Percentiles rank a stretch among this genome's conserved stretches.
phyloP scores from a whole-genome alignment of 106 monocot genomes.

The Acanthochlamys bracteata region DNA sequence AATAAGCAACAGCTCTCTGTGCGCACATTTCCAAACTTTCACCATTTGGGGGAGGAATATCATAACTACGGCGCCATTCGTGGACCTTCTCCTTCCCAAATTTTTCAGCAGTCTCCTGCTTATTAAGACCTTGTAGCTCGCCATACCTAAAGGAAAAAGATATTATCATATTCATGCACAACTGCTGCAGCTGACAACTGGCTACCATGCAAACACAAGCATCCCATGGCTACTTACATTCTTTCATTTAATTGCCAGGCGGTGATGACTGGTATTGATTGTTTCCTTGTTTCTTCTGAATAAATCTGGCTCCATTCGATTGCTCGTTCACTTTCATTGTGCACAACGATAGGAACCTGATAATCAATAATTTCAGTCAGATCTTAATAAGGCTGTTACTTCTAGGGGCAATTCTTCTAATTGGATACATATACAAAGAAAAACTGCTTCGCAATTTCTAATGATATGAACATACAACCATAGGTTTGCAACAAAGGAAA shows the following conservation, averaged over 20 bases:
- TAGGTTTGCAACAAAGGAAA: too few species aligned
- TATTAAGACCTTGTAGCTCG: constrained; percentile 92
- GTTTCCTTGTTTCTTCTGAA: constrained; percentile 68
- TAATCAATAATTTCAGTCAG: constrained; percentile 9
- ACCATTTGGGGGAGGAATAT: constrained; percentile 95
- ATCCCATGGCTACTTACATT: constrained; percentile 44
- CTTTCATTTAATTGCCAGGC: constrained; percentile 99
- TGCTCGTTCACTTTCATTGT: constrained; percentile 66
- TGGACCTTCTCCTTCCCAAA: constrained; percentile 89
- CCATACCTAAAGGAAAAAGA: constrained; percentile 59
- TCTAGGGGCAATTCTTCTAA: background rate
- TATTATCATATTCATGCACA: too few species aligned
- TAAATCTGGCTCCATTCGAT: constrained; percentile 62
- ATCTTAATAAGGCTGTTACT: background rate
- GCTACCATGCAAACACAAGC: too few species aligned
- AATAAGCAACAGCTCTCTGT: constrained; percentile 93
- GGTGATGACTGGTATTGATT: constrained; percentile 85
- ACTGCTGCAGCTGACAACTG: too few species aligned
- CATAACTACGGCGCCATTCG: constrained; percentile 95
- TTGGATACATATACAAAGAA: constrained; percentile 6
- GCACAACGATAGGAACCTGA: constrained; percentile 83
- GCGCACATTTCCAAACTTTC: constrained; percentile 98
- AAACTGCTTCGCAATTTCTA: constrained; percentile 48
- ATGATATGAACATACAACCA: too few species aligned
- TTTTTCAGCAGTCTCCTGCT: constrained; percentile 90